phyloP scores from a whole-genome alignment of 768 basidiomycete species.

The Porpolomopsis calyptriformis region DNA sequence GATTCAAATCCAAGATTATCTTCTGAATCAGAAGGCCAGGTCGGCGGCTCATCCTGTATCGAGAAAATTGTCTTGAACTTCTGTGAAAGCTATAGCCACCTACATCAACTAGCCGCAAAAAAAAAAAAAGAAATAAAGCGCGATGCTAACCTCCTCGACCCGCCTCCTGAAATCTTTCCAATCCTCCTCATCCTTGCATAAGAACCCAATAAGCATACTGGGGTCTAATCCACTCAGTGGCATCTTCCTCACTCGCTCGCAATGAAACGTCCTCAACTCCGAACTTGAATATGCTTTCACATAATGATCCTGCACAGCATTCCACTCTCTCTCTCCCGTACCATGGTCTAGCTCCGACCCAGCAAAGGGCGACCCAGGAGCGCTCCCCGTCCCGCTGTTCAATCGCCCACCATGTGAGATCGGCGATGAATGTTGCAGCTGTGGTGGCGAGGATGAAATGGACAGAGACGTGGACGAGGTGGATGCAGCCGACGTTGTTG shows the following conservation, averaged over 20 bases:
- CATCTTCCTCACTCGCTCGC: conserved; percentile 96
- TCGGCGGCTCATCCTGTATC: conserved; percentile 79
- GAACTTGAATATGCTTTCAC: conserved; percentile 57
- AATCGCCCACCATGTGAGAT: not conserved
- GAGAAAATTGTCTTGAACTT: conserved; percentile 53
- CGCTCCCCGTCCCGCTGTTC: not conserved
- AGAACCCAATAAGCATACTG: conserved; percentile 92
- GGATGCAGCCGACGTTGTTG: conserved; percentile 19
- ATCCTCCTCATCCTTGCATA: conserved; percentile 73
- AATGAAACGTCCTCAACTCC: conserved; percentile 87
- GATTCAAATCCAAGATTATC: conserved; percentile 73
- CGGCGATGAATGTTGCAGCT: not conserved
- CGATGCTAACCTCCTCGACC: conserved; percentile 56
- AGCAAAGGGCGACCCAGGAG: conserved; percentile 6
- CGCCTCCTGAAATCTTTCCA: conserved; percentile 74
- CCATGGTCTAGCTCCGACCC: conserved; percentile 23
- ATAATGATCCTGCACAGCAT: conserved; percentile 49
- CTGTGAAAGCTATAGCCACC: conserved; percentile 38
- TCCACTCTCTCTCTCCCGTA: conserved; percentile 23
- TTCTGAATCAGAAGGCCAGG: conserved; percentile 69
- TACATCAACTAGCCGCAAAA: conserved; percentile 5
- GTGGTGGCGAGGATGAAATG: conserved; percentile 12
- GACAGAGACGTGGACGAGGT: conserved; percentile 24
- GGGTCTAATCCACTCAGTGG: conserved; percentile 83
- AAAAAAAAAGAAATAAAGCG: conserved; percentile 6